These are phyloP conservation scores for Calycina herbarum DNA, from an alignment of 2,329 filamentous ascomycete species.

Conservation along the genomic window DNA sequence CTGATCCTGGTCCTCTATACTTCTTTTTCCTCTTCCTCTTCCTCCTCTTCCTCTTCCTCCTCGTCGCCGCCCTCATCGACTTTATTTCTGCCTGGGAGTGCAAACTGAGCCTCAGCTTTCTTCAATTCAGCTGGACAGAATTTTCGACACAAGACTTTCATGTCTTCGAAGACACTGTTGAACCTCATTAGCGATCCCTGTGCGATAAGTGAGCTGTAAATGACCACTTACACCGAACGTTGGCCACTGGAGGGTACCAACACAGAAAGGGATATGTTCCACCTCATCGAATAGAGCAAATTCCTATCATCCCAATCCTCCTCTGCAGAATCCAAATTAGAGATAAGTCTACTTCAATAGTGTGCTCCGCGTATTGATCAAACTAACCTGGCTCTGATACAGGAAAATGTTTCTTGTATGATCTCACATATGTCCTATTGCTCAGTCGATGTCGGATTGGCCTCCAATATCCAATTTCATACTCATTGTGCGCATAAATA, in stretches of 20 bases:
- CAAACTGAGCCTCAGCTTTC: too few species aligned
- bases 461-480: slow-evolving; percentile 25
- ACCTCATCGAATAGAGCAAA: too few species aligned
- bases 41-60: not conserved
- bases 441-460: slow-evolving; percentile 10
- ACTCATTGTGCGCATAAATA: too few species aligned
- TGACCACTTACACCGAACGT: not conserved
- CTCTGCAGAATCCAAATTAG: too few species aligned
- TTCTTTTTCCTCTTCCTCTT: not conserved
- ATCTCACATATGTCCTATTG: slow-evolving; percentile 5
- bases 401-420: not conserved
- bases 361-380: not conserved
- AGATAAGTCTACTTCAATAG: too few species aligned
- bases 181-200: not conserved
- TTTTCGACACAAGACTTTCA: too few species aligned
- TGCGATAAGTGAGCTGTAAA: not conserved
- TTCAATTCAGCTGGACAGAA: too few species aligned
- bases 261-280: too few species aligned
- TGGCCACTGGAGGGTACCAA: too few species aligned
- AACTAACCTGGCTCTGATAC: too few species aligned
- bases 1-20: not conserved
- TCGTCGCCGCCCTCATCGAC: not conserved
- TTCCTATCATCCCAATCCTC: too few species aligned
- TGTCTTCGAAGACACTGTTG: not conserved
- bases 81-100: too few species aligned